Conservation (phyloP, 306 rosid species). For the Delonix regia region DNA sequence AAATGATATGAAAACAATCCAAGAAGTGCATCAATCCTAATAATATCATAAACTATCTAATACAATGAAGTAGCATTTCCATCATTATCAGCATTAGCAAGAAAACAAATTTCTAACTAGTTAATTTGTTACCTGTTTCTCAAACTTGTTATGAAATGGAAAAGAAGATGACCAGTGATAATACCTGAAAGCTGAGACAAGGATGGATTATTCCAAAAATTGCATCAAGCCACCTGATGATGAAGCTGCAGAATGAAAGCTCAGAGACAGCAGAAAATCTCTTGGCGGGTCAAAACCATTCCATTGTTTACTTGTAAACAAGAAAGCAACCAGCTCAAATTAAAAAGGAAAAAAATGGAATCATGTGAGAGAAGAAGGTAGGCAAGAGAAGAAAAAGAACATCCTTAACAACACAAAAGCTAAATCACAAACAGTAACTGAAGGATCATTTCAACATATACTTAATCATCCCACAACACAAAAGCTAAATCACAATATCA, state of each 20-base stretch:
- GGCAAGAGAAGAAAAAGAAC: conserved; percentile 11
- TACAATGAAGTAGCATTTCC: too few relatives aligned
- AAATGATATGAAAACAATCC: too few relatives aligned
- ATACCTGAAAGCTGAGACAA: conserved; percentile 45
- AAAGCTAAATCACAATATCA: too few relatives aligned
- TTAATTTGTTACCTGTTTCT: too few relatives aligned
- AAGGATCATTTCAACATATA: too few relatives aligned
- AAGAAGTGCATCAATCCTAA: too few relatives aligned
- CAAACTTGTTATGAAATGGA: neutral
- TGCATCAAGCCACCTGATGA: conserved; percentile 30
- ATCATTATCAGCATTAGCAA: too few relatives aligned
- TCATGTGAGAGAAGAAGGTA: conserved; percentile 70
- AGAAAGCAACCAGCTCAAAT: conserved; percentile 43
- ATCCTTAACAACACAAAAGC: too few relatives aligned
- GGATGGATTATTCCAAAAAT: conserved; percentile 67
- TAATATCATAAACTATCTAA: too few relatives aligned
- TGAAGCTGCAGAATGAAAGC: conserved; percentile 44
- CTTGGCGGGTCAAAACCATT: conserved; percentile 48
- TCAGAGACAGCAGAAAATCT: conserved; percentile 66
- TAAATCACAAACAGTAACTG: too few relatives aligned
- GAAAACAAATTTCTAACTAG: too few relatives aligned
- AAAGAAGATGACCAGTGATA: conserved; percentile 29
- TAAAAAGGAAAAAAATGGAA: conserved; percentile 38
- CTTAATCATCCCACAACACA: too few relatives aligned
- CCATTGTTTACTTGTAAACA: conserved; percentile 47